Percentiles rank a stretch among this genome's conserved stretches.
These are phyloP conservation scores for Lodderomyces elongisporus DNA, from an alignment of 1,139 yeast genomes.

Conservation along the genomic window DNA sequence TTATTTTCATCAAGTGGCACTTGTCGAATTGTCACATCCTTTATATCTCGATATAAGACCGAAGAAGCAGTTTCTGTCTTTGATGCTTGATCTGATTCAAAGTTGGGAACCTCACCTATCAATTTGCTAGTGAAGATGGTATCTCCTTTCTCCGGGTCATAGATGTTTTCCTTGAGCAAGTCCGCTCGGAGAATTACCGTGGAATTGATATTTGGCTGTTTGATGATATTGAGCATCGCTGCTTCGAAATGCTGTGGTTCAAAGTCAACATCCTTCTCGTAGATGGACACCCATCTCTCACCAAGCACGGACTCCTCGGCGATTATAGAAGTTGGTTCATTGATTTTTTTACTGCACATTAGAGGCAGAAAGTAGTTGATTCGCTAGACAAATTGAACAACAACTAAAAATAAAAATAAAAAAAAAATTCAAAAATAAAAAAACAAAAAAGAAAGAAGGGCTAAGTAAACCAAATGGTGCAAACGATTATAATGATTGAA, in stretches of 20 bases:
- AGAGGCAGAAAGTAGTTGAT: no score
- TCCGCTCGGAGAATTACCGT: constrained; percentile 89
- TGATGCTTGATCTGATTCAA: constrained; percentile 16
- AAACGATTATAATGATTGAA: no score
- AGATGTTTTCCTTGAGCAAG: constrained; percentile 54
- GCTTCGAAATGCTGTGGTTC: constrained; percentile 53
- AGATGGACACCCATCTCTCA: constrained; percentile 59
- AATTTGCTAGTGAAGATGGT: constrained; percentile 30
- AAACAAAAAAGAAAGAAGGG: no score
- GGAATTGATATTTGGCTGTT: constrained; percentile 88
- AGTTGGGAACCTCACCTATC: constrained; percentile 29
- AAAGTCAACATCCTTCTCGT: constrained; percentile 41
- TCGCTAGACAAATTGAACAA: no score
- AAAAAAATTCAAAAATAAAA: no score
- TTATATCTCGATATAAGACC: constrained; percentile 44
- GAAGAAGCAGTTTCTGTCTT: constrained; percentile 23
- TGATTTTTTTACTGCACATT: background rate
- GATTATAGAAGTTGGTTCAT: constrained; percentile 5
- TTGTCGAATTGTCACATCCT: constrained; percentile 49
- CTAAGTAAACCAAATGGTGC: no score
- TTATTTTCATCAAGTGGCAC: constrained; percentile 34
- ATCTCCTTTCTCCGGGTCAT: constrained; percentile 34
- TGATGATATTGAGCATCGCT: constrained; percentile 78
- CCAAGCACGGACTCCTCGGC: constrained; percentile 49
- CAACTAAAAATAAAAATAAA: no score